phyloP scores from a whole-genome alignment of 805 yeast genomes.

The Lachancea quebecensis region DNA sequence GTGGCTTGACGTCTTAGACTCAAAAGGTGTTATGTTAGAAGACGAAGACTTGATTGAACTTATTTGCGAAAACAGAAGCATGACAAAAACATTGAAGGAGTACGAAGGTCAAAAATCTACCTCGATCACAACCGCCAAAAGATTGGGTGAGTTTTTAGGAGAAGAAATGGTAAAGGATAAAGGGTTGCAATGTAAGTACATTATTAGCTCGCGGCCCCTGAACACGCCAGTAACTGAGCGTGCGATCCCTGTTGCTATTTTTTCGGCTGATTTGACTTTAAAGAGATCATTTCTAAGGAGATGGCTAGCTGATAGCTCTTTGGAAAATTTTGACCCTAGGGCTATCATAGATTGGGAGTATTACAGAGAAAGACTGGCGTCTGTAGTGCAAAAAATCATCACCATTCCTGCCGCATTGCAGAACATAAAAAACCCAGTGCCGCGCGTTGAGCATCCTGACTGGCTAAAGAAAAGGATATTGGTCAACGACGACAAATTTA shows the following conservation, averaged over 20 bases:
- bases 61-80: constrained; percentile 92
- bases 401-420: constrained; percentile 97
- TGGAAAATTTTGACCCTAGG: constrained; percentile 81
- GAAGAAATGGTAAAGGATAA: constrained; percentile 95
- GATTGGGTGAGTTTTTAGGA: constrained; percentile 92
- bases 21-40: constrained; percentile 78
- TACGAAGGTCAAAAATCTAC: constrained; percentile 89
- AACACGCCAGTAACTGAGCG: constrained; percentile 92
- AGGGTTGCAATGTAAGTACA: constrained; percentile 90
- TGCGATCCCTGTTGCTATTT: constrained; percentile 94
- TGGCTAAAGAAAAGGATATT: constrained; percentile 73
- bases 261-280: constrained; percentile 69
- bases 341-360: constrained; percentile 89
- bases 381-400: constrained; percentile 89
- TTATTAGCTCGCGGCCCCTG: constrained; percentile 75
- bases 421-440: constrained; percentile 83
- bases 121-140: constrained; percentile 88
- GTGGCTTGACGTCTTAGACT: constrained; percentile 90
- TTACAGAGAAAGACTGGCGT: constrained; percentile 82
- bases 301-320: constrained; percentile 77
- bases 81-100: constrained; percentile 87
- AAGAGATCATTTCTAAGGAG: constrained; percentile 70
- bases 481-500: constrained; percentile 54
- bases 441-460: constrained; percentile 87
- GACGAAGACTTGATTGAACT: constrained; percentile 91